A percentile compares a stretch with the other conserved stretches of the same genome.
Conservation (phyloP, 331 rosid genomes). For the Malus hybrid region DNA sequence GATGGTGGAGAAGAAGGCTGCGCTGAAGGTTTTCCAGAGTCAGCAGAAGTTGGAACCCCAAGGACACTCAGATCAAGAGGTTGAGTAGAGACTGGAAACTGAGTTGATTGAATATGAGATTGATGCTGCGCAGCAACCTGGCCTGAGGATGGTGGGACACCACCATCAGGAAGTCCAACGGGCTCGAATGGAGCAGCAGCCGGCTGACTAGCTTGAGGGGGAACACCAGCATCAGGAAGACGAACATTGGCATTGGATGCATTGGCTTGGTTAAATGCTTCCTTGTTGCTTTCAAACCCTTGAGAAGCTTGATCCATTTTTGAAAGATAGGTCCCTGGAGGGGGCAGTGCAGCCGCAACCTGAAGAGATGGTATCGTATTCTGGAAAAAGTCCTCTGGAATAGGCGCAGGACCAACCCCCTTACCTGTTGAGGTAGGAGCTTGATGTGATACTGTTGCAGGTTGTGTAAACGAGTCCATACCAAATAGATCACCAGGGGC, state of each 20-base stretch:
- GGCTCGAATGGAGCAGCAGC: constrained; percentile 38
- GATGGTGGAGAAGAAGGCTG: constrained; percentile 54
- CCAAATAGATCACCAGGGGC: constrained; percentile 65
- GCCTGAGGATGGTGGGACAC: constrained; percentile 60
- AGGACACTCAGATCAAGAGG: constrained; percentile 93
- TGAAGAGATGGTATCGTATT: constrained; percentile 81
- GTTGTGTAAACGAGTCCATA: constrained; percentile 38
- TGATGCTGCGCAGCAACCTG: constrained; percentile 41
- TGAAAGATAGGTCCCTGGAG: constrained; percentile 86
- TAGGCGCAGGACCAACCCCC: constrained; percentile 57
- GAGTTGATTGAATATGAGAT: constrained; percentile 47
- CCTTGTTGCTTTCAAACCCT: constrained; percentile 42
- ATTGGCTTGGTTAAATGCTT: constrained; percentile 32
- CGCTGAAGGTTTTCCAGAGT: constrained; percentile 47
- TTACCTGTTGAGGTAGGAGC: constrained; percentile 28
- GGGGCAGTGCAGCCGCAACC: constrained; percentile 76
- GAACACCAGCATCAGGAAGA: constrained; percentile 61
- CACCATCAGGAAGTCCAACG: constrained; percentile 82
- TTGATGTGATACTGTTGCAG: constrained; percentile 49
- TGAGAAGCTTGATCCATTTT: constrained; percentile 44
- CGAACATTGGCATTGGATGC: constrained; percentile 40
- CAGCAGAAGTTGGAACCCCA: constrained; percentile 54
- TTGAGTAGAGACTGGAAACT: constrained; percentile 51
- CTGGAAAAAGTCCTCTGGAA: constrained; percentile 97
- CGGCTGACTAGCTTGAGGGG: constrained; percentile 56